These are phyloP conservation scores for Themeda triandra DNA, from an alignment of 176 grass and related monocot genomes.

Conservation along the genomic window DNA sequence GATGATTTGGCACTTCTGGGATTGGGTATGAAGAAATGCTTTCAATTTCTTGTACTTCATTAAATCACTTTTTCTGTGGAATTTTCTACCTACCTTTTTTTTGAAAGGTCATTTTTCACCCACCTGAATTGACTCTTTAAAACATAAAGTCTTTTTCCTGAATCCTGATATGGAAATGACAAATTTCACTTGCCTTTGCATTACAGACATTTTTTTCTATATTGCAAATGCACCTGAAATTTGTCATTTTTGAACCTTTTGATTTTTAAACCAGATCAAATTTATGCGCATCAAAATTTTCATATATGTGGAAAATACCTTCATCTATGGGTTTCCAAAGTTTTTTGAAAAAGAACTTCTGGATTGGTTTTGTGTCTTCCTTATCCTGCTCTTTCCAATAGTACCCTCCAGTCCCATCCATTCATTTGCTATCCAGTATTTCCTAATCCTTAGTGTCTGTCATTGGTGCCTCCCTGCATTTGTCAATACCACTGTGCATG, in stretches of 20 bases:
- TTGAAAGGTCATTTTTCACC: background rate
- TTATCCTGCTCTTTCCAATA: background rate
- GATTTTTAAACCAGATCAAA: background rate
- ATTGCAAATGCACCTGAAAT: background rate
- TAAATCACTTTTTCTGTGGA: background rate
- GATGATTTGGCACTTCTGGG: background rate
- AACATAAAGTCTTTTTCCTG: background rate
- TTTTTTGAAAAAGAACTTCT: background rate
- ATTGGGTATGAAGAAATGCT: background rate
- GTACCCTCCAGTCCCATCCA: background rate
- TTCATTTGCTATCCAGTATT: background rate
- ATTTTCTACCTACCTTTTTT: background rate
- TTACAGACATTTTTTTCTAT: background rate
- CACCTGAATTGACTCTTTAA: background rate
- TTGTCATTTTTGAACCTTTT: background rate
- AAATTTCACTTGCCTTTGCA: background rate
- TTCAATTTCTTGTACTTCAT: background rate
- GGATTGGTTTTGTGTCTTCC: background rate
- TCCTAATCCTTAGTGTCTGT: background rate
- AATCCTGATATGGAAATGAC: background rate
- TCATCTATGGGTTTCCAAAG: background rate
- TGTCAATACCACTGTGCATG: background rate
- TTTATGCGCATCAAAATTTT: background rate
- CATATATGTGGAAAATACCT: background rate
- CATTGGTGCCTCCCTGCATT: background rate